Conservation (phyloP, 2,329 filamentous ascomycete species). For the Oidium heveae region DNA sequence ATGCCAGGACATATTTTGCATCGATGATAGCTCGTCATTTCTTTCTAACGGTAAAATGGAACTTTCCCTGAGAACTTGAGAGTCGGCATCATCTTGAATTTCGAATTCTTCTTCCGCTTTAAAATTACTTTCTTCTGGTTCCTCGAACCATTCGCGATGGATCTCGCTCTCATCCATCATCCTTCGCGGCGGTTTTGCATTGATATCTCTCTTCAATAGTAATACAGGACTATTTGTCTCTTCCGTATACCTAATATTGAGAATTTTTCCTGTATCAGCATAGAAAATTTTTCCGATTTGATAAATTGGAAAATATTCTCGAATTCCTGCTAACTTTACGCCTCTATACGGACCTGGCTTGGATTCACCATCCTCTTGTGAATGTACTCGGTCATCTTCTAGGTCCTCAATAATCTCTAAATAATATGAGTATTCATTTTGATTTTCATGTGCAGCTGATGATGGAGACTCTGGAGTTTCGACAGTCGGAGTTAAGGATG, state of each 20-base stretch:
- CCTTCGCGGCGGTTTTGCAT: constrained; percentile 37
- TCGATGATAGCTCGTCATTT: not conserved
- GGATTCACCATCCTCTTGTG: constrained; percentile 31
- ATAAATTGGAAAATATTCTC: constrained; percentile 42
- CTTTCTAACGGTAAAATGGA: constrained; percentile 5
- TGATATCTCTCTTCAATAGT: constrained; percentile 38
- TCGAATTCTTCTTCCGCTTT: constrained; percentile 11
- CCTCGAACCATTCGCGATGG: constrained; percentile 4
- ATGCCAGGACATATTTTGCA: constrained; percentile 16
- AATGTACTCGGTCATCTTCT: constrained; percentile 43
- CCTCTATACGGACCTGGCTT: constrained; percentile 31
- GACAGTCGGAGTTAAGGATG: not conserved
- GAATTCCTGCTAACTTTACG: constrained; percentile 33
- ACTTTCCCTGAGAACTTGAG: constrained; percentile 13
- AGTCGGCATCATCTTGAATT: constrained; percentile 13
- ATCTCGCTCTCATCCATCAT: constrained; percentile 27
- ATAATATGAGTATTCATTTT: constrained; percentile 40
- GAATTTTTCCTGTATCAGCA: constrained; percentile 48
- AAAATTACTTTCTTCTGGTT: constrained; percentile 6
- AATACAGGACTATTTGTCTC: constrained; percentile 44
- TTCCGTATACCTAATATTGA: constrained; percentile 41
- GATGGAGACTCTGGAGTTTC: constrained; percentile 1
- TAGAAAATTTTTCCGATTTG: constrained; percentile 58
- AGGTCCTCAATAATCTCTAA: constrained; percentile 44
- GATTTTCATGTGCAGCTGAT: constrained; percentile 7